phyloP scores from a whole-genome alignment of 768 basidiomycete genomes.

The Mycena capillaripes region DNA sequence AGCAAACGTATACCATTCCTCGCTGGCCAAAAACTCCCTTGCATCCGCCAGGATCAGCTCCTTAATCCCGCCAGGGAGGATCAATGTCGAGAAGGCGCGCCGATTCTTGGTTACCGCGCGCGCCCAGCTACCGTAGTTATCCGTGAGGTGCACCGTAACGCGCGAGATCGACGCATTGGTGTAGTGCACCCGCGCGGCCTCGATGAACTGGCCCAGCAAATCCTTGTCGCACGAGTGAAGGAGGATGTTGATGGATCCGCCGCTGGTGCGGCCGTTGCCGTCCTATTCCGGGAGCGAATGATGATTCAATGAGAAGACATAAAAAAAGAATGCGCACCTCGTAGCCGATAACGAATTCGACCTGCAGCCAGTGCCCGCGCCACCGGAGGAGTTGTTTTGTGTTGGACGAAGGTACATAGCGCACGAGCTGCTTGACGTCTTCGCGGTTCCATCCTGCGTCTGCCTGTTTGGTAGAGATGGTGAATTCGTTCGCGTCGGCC shows the following conservation, averaged over 20 bases:
- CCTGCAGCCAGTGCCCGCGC: slow-evolving; percentile 37
- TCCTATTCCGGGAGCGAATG: slow-evolving; percentile 16
- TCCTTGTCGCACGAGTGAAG: slow-evolving; percentile 43
- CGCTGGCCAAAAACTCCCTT: slow-evolving; percentile 45
- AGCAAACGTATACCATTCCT: slow-evolving; percentile 49
- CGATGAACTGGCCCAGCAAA: slow-evolving; percentile 41
- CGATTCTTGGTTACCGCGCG: slow-evolving; percentile 42
- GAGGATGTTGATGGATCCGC: slow-evolving; percentile 35
- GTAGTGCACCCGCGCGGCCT: slow-evolving; percentile 44
- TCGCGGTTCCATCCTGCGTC: slow-evolving; percentile 40
- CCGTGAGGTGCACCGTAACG: slow-evolving; percentile 42
- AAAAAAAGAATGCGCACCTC: slow-evolving; percentile 19
- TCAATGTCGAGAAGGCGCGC: slow-evolving; percentile 46
- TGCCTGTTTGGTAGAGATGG: slow-evolving; percentile 39
- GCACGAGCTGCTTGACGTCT: slow-evolving; percentile 34
- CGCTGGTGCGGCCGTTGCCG: slow-evolving; percentile 36
- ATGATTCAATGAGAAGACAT: neutral
- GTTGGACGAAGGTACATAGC: slow-evolving; percentile 33
- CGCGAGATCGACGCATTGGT: slow-evolving; percentile 40
- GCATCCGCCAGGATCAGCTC: slow-evolving; percentile 45
- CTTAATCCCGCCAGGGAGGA: slow-evolving; percentile 43
- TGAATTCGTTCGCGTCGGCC: slow-evolving; percentile 41
- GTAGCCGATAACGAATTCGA: slow-evolving; percentile 35
- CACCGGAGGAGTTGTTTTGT: slow-evolving; percentile 35
- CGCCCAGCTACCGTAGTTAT: slow-evolving; percentile 40